Percentiles rank a stretch among this genome's conserved stretches.
phyloP scores from a whole-genome alignment of 1,284 basidiomycete species.

The Waitea zeae region DNA sequence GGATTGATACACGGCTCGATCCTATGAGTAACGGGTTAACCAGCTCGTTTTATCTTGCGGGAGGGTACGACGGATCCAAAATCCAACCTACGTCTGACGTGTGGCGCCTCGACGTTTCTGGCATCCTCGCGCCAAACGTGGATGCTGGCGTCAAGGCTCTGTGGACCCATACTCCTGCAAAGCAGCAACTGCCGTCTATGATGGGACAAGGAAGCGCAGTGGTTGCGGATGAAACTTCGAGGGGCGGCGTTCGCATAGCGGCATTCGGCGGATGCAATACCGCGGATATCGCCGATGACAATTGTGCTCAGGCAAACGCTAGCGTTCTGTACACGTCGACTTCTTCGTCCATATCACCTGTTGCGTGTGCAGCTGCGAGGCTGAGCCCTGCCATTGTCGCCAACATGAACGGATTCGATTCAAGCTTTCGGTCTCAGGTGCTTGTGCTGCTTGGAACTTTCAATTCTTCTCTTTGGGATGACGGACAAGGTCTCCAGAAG shows the following conservation, averaged over 20 bases:
- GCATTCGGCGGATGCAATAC: conserved; percentile 44
- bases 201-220: conserved; percentile 38
- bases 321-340: conserved; percentile 32
- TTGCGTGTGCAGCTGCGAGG: conserved; percentile 52
- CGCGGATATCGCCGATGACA: conserved; percentile 17
- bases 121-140: conserved; percentile 51
- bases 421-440: conserved; percentile 41
- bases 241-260: conserved; percentile 30
- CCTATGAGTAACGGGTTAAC: conserved; percentile 31
- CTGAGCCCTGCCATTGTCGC: conserved; percentile 38
- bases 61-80: conserved; percentile 35
- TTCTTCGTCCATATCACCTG: conserved; percentile 18
- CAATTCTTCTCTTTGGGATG: conserved; percentile 46
- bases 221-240: conserved; percentile 14
- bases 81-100: conserved; percentile 37
- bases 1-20: conserved; percentile 38
- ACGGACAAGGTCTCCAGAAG: conserved; percentile 31
- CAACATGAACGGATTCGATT: conserved; percentile 37
- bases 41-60: conserved; percentile 52
- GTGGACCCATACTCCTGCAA: conserved; percentile 34
- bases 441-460: conserved; percentile 53
- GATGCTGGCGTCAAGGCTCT: conserved; percentile 28
- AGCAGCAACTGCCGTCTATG: conserved; percentile 20
- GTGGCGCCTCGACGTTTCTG: conserved; percentile 50
- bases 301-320: conserved; percentile 37